Base-by-base conservation (phyloP, 2,329 filamentous ascomycete genomes). In the Juglanconis sp. region DNA sequence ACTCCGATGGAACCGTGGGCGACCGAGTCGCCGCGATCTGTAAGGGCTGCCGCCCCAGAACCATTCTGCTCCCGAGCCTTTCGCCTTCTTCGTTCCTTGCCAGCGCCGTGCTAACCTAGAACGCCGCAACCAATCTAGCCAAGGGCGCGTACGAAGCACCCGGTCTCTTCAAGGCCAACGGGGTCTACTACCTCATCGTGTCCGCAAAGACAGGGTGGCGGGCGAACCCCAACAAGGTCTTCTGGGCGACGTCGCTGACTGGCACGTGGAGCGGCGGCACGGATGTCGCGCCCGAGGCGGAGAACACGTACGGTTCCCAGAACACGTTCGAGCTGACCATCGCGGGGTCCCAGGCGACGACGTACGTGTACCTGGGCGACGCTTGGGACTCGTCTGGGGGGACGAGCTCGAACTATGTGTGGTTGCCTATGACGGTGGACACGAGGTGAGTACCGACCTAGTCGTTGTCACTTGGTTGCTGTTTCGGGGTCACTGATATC, bases 311-410 rank as follows among this genome's bases (percentile, higher is more conserved):
- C 56, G 66, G 67, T 24, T 72, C 70, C 4, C 72, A 74, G 64
- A 75, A 74, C 58, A 74, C 73, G 1, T 71, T 70, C 54, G 73
- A 73, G 63, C 58, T 75, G 40, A 73, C 72, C 7, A 66, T 75
- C 30, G 56, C 64, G 35, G 73, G 73, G 2, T 69, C 68, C 8
- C 49, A 70, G 58, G 60, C 66, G 53, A 74, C 71, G 4, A 74
- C 73, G 0, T 69, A 73, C 52, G 66, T 75, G 47, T 75, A 72
- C 59, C 73, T 75, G 72, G 73, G 73, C 35, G 73, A 75, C 59
- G 66, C 69, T 3, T 74, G 72, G 73, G 73, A 74, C 57, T 69
- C 68, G 1, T 72, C 67, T 35, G 73, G 73, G 42, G 69, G 70
- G 3, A 68, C 68, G 0, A 65, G 59, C 56, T 73, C 70, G 1